A percentile compares a stretch with the other conserved stretches of the same genome.
phyloP scores from a whole-genome alignment of 352 stramenopile genomes.

The Aphanomyces astaci region DNA sequence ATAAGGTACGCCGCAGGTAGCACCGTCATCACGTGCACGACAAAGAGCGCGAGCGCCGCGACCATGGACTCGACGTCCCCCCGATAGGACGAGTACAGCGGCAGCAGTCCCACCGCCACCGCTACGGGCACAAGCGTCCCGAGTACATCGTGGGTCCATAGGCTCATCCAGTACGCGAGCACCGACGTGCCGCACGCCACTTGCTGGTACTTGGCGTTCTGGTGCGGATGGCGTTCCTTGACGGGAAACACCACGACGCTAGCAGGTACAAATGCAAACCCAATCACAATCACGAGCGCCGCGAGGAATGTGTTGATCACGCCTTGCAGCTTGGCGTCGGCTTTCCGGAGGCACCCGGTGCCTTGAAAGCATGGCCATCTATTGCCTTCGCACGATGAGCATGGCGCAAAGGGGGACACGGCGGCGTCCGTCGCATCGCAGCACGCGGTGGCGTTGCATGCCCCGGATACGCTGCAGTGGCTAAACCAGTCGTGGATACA shows the following conservation, averaged over 20 bases:
- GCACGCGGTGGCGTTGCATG: slow-evolving; percentile 33
- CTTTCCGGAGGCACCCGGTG: slow-evolving; percentile 38
- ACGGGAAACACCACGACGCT: slow-evolving; percentile 57
- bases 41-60: slow-evolving; percentile 37
- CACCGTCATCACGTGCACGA: slow-evolving; percentile 37
- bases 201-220: slow-evolving; percentile 60
- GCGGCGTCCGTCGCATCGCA: slow-evolving; percentile 33
- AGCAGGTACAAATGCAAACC: slow-evolving; percentile 60
- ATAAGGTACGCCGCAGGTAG: slow-evolving; percentile 61
- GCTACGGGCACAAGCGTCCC: slow-evolving; percentile 38
- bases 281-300: slow-evolving; percentile 52
- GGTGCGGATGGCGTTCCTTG: slow-evolving; percentile 49
- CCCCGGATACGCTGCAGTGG: slow-evolving; percentile 37
- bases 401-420: slow-evolving; percentile 36
- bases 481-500: slow-evolving; percentile 26
- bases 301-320: slow-evolving; percentile 57
- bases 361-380: slow-evolving; percentile 19
- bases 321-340: slow-evolving; percentile 53
- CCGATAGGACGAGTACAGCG: slow-evolving; percentile 31
- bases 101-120: slow-evolving; percentile 33
- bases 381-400: slow-evolving; percentile 11
- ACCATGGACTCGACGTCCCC: slow-evolving; percentile 33
- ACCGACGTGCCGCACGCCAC: slow-evolving; percentile 48
- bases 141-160: slow-evolving; percentile 45
- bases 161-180: slow-evolving; percentile 51